Conservation (phyloP, 2,329 filamentous ascomycete genomes). For the Ceratocystis lukuohia region DNA sequence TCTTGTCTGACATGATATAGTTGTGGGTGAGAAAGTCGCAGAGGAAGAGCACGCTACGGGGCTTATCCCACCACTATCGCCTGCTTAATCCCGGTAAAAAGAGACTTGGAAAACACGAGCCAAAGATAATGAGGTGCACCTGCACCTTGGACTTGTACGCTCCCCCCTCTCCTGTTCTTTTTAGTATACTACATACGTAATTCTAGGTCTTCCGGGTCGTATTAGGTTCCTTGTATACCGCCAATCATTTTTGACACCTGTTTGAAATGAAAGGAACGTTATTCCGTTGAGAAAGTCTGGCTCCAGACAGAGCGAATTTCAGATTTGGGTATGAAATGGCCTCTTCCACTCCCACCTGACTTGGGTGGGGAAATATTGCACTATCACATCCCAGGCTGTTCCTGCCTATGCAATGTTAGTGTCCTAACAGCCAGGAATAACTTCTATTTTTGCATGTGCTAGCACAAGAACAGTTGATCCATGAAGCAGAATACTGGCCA, state of each 20-base stretch:
- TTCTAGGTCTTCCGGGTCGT: not conserved
- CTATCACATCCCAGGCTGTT: not conserved
- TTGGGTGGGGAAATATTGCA: not conserved
- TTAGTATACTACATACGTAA: not conserved
- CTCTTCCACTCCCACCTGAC: not conserved
- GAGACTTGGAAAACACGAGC: not conserved
- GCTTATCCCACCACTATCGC: too few species aligned
- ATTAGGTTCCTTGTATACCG: not conserved
- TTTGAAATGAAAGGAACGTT: conserved; percentile 4
- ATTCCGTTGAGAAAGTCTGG: not conserved
- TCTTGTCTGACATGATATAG: not conserved
- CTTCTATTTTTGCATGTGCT: not conserved
- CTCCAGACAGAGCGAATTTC: not conserved
- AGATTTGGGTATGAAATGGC: not conserved
- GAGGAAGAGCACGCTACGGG: not conserved
- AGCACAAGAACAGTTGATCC: not conserved
- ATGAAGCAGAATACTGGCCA: not conserved
- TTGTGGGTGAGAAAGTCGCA: not conserved
- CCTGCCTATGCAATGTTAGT: not conserved
- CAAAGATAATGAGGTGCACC: not conserved
- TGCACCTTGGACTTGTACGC: too few species aligned
- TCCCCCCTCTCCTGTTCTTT: not conserved
- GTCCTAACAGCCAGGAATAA: not conserved
- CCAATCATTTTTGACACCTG: conserved; percentile 7
- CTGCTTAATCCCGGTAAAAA: not conserved